Base-by-base conservation (phyloP, 768 basidiomycete genomes). In the Tulasnella sp. region DNA sequence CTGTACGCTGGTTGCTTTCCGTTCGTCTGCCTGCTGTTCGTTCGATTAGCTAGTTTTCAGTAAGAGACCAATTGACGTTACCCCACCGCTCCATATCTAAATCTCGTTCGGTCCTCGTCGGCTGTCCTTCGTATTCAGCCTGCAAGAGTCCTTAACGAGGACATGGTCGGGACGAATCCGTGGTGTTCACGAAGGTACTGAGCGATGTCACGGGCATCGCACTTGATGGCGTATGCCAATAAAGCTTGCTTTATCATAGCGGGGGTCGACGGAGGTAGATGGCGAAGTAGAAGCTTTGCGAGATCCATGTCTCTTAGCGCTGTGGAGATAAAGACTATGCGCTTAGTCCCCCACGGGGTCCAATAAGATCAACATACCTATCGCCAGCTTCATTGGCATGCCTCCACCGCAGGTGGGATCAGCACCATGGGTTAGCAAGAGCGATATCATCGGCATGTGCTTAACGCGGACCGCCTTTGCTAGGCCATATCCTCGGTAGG, bases 401-500 rank as follows among this genome's bases (percentile, higher is more conserved):
- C 72, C 75, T 11, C 75, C 67, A 63, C 83, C 84, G 60, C 69
- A 69, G 4, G 65, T 64, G 0, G 92, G 91, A 9, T 82, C 83
- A 0, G 88, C 91, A 2, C 81, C 84, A 17, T 81, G 71, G 2
- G 72, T 70, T 48, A 96, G 78, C 14, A 97, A 74, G 62, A 87
- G 82, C 21, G 68, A 71, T 1, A 91, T 72, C 6, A 96, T 77
- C 2, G 82, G 80, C 1, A 74, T 54, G 61, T 83, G 82, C 19
- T 72, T 71, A 0, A 77, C 80, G 35, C 82, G 73, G 1, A 90
- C 86, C 1, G 92, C 89, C 62, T 78, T 81, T 14, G 80, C 81
- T 37, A 96, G 78, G 0, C 84, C 82, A 65, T 92, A 96, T 1
- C 92, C 93, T 2, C 77, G 74, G 67, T 86, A 74, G 6, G 85